Conservation (phyloP, 1,284 basidiomycete species). For the Meira nashicola region DNA sequence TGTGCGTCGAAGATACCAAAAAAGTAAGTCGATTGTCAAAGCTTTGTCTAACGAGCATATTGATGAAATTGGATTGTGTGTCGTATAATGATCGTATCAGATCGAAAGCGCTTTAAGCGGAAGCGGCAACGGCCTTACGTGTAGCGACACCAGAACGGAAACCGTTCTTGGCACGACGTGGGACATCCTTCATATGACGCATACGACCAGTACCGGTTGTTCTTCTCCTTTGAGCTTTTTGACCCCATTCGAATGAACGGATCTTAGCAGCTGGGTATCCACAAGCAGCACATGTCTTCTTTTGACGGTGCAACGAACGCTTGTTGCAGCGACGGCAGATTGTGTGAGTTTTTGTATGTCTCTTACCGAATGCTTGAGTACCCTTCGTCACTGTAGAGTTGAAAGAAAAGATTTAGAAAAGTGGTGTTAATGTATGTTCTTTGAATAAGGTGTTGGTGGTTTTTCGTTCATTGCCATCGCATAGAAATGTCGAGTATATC, state of each 20-base stretch:
- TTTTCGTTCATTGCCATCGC: background rate
- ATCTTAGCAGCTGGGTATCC: slow-evolving; percentile 94
- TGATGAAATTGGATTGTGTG: too few relatives aligned
- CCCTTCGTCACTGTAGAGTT: slow-evolving; percentile 29
- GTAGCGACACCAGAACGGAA: slow-evolving; percentile 58
- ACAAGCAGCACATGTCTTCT: slow-evolving; percentile 93
- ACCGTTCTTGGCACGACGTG: slow-evolving; percentile 72
- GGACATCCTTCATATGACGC: slow-evolving; percentile 74
- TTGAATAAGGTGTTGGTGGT: background rate
- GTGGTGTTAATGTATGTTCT: background rate
- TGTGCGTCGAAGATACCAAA: too few relatives aligned
- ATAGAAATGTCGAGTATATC: background rate
- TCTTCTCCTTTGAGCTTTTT: slow-evolving; percentile 99
- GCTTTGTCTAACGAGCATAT: too few relatives aligned
- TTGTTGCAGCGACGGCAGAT: slow-evolving; percentile 74
- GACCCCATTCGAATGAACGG: slow-evolving; percentile 94
- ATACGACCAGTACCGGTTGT: slow-evolving; percentile 94
- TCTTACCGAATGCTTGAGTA: slow-evolving; percentile 53
- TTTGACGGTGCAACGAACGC: slow-evolving; percentile 91
- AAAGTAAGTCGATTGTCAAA: too few relatives aligned
- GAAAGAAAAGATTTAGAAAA: background rate
- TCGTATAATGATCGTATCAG: too few relatives aligned
- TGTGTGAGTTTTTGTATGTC: slow-evolving; percentile 88
- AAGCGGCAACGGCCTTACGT: slow-evolving; percentile 40
- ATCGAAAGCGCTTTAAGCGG: slow-evolving; percentile 24